Base-by-base conservation (phyloP, 495 filamentous ascomycete species). In the Aspergillus conjunctus region DNA sequence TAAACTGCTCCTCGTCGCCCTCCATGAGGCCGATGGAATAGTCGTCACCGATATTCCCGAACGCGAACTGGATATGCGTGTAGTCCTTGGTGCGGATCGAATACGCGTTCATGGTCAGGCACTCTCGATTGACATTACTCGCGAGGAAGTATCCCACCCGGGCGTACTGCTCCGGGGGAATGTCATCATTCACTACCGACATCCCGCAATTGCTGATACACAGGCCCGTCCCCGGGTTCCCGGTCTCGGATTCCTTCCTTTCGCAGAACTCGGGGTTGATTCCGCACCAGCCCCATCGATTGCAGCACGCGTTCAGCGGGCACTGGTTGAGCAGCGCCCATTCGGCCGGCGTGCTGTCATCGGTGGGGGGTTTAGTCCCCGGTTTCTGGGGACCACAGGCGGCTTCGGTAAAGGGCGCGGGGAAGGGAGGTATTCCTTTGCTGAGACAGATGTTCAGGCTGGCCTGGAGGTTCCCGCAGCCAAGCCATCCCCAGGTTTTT, bases 41-140 rank as follows among this genome's bases (percentile, higher is more conserved):
- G 43, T 62, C 61, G 1, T 49, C 8, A 15, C 62, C 72, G 37
- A 82, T 63, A 15, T 48, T 66, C 3, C 61, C 77, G 64, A 82
- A 83, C 3, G 65, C 67, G 44, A 71, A 79, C 55, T 81, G 72
- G 17, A 82, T 61, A 59, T 82, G 77, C 0, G 74, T 77, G 48
- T 78, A 80, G 3, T 39, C 43, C 20, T n/a, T 44, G 1, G 60
- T 62, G 34, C 74, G 54, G 41, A 69, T 59, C 0, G 41, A 5
- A 18, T 14, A 22, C 22, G 59, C 60, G n/a, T 37, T 33, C 61
- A 66, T 64, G 22, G 51, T 51, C 41, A 74, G 58, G 33, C 72
- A 72, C 0, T 51, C 6, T 0, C 71, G 65, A 4, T 62, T 15
- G 2, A 22, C 10, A 51, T 58, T 54, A 3, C 43, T 14, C 11